Percentiles rank a stretch among this genome's conserved stretches.
phyloP scores from a whole-genome alignment of 805 yeast genomes.

The Jamesozyma spencerorum region DNA sequence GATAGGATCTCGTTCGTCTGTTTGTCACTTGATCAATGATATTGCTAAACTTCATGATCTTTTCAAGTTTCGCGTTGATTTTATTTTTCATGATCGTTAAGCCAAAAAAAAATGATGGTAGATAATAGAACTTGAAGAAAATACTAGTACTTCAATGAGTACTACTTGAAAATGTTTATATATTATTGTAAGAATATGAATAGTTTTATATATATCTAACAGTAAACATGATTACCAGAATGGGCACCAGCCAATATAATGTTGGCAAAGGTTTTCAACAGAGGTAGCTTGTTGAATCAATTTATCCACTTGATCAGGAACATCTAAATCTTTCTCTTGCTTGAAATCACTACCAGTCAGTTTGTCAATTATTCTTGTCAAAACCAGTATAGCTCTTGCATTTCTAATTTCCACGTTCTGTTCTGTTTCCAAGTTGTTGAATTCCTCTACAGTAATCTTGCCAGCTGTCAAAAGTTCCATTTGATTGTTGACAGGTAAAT shows the following conservation, averaged over 20 bases:
- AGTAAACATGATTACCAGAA: conserved; percentile 61
- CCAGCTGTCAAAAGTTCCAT: conserved; percentile 62
- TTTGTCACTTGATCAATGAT: too few species aligned
- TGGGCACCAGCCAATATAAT: conserved; percentile 98
- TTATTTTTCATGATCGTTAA: too few species aligned
- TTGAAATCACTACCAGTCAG: conserved; percentile 89
- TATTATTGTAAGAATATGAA: neutral
- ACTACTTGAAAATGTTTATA: neutral
- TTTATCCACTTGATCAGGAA: conserved; percentile 86
- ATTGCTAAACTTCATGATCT: too few species aligned
- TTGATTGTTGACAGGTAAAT: conserved; percentile 59
- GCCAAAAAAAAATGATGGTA: too few species aligned
- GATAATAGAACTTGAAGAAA: too few species aligned
- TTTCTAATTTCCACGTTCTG: conserved; percentile 66
- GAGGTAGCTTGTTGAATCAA: conserved; percentile 93
- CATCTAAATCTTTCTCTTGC: conserved; percentile 58
- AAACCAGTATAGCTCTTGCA: conserved; percentile 83
- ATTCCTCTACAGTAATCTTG: conserved; percentile 69
- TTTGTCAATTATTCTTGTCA: conserved; percentile 85
- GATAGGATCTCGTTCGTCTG: neutral
- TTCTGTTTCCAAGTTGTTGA: conserved; percentile 56
- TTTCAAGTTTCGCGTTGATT: too few species aligned
- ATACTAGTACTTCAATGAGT: too few species aligned
- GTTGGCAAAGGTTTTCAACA: conserved; percentile 92
- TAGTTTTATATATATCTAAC: neutral